Evolutionary conservation across 2,329 filamentous ascomycete genomes (phyloP), one percentile per base, ranked within the genome.

Genomic region (Penicillium griseofulvum): DNA sequence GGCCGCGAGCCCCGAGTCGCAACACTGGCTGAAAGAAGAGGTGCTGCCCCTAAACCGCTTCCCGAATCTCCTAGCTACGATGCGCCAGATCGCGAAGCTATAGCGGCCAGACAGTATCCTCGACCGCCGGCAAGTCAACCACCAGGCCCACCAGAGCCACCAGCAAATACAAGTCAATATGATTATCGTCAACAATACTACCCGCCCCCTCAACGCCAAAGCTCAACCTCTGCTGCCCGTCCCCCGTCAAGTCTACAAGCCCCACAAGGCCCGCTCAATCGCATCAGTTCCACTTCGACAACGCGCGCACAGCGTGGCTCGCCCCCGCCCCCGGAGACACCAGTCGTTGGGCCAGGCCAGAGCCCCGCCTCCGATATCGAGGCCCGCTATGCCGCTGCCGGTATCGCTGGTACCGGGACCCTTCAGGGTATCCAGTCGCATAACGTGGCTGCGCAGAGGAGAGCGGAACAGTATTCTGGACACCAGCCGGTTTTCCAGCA

Each of bases 271-370:
- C 50, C 54, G 16, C 80, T 87, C 58, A 86, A 85, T 63, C 79
- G 85, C 31, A 77, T 87, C 59, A 84, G 82, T 14, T 97, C 94
- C 0, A 96, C 87, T 12, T 96, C 92, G 2, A 99, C 94, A 0
- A 97, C 93, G 2, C 86, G 90, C 61, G 94, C 94, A 19, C 92
- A 89, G 68, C 84, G 94, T 64, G 94, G 94, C 41, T 97, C 93
- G 28, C 94, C 94, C 5, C 93, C 94, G 5, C 94, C 94, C 1
- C 94, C 94, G 9, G 93, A 97, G 72, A 97, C 94, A 0, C 91
- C 94, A 31, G 82, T 93, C 58, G 83, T 88, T 29, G 89, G 88
- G 38, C 89, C 88, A 1, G 86, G 84, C 17, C 80, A 80, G 50
- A 80, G 86, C n/a, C 85, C 87, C 2, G 85, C 86, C 51, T 90